phyloP scores from a whole-genome alignment of 1,284 basidiomycete species.

The Cryptococcus depauperatus region DNA sequence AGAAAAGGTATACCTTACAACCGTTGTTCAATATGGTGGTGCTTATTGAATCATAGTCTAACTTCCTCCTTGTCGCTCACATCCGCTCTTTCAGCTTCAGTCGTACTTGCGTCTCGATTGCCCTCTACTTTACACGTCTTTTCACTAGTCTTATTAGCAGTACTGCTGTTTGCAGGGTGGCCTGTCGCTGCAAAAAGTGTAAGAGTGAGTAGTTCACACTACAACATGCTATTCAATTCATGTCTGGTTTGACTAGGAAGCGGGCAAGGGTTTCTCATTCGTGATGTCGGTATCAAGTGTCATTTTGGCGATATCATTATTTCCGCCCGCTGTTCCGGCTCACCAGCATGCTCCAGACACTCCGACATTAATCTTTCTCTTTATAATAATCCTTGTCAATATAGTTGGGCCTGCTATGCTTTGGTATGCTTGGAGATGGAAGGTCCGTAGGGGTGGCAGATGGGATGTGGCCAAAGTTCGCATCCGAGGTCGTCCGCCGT shows the following conservation, averaged over 20 bases:
- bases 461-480: conserved; percentile 40
- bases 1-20: conserved; percentile 9
- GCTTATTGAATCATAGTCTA: conserved; percentile 50
- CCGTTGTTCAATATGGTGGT: background rate
- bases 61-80: conserved; percentile 89
- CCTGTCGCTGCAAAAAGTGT: conserved; percentile 71
- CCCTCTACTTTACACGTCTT: conserved; percentile 79
- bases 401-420: conserved; percentile 34
- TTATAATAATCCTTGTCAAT: conserved; percentile 24
- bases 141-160: conserved; percentile 76
- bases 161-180: conserved; percentile 76
- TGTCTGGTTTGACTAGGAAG: conserved; percentile 12
- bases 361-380: conserved; percentile 21
- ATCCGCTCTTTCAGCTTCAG: conserved; percentile 85
- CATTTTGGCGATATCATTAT: conserved; percentile 26
- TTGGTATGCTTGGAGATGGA: conserved; percentile 40
- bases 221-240: too few species aligned
- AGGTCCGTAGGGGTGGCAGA: conserved; percentile 31
- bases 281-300: conserved; percentile 28
- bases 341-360: conserved; percentile 7
- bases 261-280: conserved; percentile 27
- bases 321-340: conserved; percentile 8
- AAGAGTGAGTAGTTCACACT: conserved; percentile 51
- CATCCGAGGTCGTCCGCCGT: conserved; percentile 3
- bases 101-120: conserved; percentile 87